Base-by-base conservation (phyloP, 371 early-diverging fungal species). In the Zychaea mexicana region DNA sequence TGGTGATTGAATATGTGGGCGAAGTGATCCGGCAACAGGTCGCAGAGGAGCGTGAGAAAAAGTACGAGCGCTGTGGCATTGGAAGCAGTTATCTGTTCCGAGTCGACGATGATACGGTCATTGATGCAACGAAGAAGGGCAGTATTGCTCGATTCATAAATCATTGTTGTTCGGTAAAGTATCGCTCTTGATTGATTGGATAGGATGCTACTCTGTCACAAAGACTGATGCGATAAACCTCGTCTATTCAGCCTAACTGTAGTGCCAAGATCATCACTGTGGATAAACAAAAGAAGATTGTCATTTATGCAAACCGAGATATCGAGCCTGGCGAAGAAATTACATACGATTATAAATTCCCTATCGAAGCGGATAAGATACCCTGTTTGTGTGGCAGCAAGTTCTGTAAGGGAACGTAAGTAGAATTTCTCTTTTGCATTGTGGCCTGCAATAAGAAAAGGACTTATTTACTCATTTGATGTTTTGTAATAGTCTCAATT, bases 1-100 rank as follows among this genome's bases (percentile, higher is more conserved):
- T 99, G 84, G 96, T 99, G 31, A 97, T 99, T 60, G 96, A 98
- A 78, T 99, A 99, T 69, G 92, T 98, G 52, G 99, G 99, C n/a
- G 99, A 99, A 81, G 81, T 94, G 30, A 95, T 99, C 64, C 90
- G 99, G 38, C 93, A 94, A 57, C 92, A 92, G 70, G 93, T 99
- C 38, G 97, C 98, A 1, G 99, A 99, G 72, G 86, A 89, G 68
- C 90, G 99, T 28, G 99, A 99, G 76, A 89, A 92, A 73, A 73
- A 83, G 52, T 99, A 99, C 72, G 94, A 94, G 71, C 83, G 86
- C 13, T 83, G 85, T 69, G 98, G 98, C 15, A 96, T 98, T 33
- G 96, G 97, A 12, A 90, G 92, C 61, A 90, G 92, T 69, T 99
- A 99, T 76, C 76, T 99, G 68, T 99, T 99, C 79, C 88, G 97